Evolutionary conservation across 2,329 filamentous ascomycete genomes (phyloP).

Genomic region (Cucurbitaria berberidis): DNA sequence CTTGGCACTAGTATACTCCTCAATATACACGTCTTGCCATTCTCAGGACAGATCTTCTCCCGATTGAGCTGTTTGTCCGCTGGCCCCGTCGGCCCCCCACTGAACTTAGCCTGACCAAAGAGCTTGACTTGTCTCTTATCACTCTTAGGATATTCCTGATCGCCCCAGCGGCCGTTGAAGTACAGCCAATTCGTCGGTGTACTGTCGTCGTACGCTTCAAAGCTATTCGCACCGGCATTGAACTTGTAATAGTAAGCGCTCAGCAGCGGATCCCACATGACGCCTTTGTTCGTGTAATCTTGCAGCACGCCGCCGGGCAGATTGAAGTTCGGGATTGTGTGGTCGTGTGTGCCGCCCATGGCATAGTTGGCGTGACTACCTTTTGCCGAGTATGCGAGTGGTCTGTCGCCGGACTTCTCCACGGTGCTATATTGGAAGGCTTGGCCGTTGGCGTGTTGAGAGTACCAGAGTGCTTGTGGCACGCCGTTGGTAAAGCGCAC

Average conservation of each 20-base stretch:
- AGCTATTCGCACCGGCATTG: constrained; percentile 49
- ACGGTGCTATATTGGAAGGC: constrained; percentile 65
- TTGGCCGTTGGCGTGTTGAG: constrained; percentile 67
- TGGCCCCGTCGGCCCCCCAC: constrained; percentile 66
- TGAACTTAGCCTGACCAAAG: constrained; percentile 57
- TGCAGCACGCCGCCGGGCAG: constrained; percentile 60
- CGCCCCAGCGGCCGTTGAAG: constrained; percentile 67
- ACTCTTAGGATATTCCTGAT: constrained; percentile 62
- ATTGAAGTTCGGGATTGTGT: constrained; percentile 66
- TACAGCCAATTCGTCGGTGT: constrained; percentile 62
- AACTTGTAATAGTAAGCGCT: constrained; percentile 64
- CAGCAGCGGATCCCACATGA: constrained; percentile 65
- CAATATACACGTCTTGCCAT: constrained; percentile 54
- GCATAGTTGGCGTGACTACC: constrained; percentile 72
- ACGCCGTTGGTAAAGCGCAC: constrained; percentile 65
- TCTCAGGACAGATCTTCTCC: constrained; percentile 62
- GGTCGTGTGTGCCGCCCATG: constrained; percentile 64
- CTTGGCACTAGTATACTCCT: constrained; percentile 49
- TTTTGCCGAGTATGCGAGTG: constrained; percentile 64
- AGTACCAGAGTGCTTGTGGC: constrained; percentile 66
- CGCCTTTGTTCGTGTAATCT: constrained; percentile 61
- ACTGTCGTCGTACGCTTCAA: constrained; percentile 56
- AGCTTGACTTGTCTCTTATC: constrained; percentile 57
- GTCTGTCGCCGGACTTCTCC: constrained; percentile 60
- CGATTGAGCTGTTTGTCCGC: constrained; percentile 64